Conservation (phyloP, 2,329 filamentous ascomycete genomes). For the Aspergillus luchuensis region DNA sequence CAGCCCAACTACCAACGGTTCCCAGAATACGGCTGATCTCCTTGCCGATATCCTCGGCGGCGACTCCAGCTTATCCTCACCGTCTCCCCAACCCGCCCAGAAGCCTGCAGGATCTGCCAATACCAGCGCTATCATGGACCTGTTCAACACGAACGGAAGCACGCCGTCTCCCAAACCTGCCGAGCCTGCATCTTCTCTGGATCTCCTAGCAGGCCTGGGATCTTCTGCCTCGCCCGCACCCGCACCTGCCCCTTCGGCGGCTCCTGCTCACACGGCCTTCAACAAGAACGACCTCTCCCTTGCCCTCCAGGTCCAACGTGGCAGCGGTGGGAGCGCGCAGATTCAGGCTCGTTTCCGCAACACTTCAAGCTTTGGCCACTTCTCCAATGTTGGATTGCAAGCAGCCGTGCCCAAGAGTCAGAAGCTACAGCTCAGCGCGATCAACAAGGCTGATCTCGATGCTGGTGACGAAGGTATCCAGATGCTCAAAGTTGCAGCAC, state of each 20-base stretch:
- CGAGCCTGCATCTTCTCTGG: slow-evolving; percentile 47
- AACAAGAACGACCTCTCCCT: slow-evolving; percentile 82
- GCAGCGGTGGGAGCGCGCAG: slow-evolving; percentile 68
- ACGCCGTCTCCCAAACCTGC: slow-evolving; percentile 53
- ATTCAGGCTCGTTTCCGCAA: slow-evolving; percentile 85
- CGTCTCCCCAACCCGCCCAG: slow-evolving; percentile 56
- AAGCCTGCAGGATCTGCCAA: slow-evolving; percentile 55
- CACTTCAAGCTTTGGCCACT: slow-evolving; percentile 61
- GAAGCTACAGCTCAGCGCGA: slow-evolving; percentile 86
- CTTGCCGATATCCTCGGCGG: slow-evolving; percentile 90
- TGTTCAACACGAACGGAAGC: slow-evolving; percentile 63
- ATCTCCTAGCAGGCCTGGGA: slow-evolving; percentile 46
- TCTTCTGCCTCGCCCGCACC: slow-evolving; percentile 54
- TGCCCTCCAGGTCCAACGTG: slow-evolving; percentile 81
- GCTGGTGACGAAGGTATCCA: slow-evolving; percentile 84
- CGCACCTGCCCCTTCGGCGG: slow-evolving; percentile 45
- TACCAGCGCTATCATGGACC: slow-evolving; percentile 81
- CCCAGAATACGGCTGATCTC: slow-evolving; percentile 77
- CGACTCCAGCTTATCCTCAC: slow-evolving; percentile 57
- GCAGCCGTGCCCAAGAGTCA: slow-evolving; percentile 96
- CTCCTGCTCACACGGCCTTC: slow-evolving; percentile 70
- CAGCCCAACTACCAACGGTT: slow-evolving; percentile 57
- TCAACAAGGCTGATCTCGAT: slow-evolving; percentile 76
- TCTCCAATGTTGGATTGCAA: slow-evolving; percentile 81
- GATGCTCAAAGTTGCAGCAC: slow-evolving; percentile 81